A percentile compares a stretch with the other conserved stretches of the same genome.
Conservation (phyloP, 805 yeast genomes). For the Yarrowia divulgata region DNA sequence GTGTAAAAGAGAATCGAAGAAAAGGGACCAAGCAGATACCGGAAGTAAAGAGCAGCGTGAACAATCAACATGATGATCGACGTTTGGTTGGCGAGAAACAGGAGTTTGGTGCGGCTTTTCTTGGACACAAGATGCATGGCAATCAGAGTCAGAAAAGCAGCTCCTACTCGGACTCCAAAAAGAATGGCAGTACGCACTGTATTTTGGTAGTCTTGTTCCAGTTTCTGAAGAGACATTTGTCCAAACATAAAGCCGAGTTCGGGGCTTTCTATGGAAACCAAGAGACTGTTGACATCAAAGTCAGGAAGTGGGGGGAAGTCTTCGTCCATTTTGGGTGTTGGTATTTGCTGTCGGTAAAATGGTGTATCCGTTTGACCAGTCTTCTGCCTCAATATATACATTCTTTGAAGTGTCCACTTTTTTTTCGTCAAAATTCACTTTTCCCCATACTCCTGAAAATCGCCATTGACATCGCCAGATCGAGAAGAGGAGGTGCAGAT, state of each 20-base stretch:
- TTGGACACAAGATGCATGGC: constrained; percentile 21
- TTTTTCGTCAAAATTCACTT: too few relatives aligned
- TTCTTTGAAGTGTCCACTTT: too few relatives aligned
- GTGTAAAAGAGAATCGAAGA: not conserved
- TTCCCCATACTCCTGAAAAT: too few relatives aligned
- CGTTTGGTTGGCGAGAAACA: constrained; percentile 23
- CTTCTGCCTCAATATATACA: too few relatives aligned
- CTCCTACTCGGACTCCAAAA: constrained; percentile 22
- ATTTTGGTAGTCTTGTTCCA: constrained; percentile 8
- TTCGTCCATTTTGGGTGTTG: too few relatives aligned
- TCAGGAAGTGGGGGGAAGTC: too few relatives aligned
- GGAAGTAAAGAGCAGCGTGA: constrained; percentile 14
- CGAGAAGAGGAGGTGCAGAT: too few relatives aligned
- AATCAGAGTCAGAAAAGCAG: constrained; percentile 16
- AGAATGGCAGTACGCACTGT: constrained; percentile 4
- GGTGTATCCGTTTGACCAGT: too few relatives aligned
- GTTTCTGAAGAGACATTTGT: not conserved
- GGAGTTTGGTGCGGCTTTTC: constrained; percentile 14
- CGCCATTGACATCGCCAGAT: too few relatives aligned
- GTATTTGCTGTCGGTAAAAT: too few relatives aligned
- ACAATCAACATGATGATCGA: constrained; percentile 10
- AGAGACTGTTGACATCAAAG: too few relatives aligned
- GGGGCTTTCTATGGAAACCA: too few relatives aligned
- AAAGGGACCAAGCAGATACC: constrained; percentile 13
- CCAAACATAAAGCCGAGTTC: not conserved